These are phyloP conservation scores for Parathielavia appendiculata DNA, from an alignment of 495 filamentous ascomycete genomes.

Conservation along the genomic window DNA sequence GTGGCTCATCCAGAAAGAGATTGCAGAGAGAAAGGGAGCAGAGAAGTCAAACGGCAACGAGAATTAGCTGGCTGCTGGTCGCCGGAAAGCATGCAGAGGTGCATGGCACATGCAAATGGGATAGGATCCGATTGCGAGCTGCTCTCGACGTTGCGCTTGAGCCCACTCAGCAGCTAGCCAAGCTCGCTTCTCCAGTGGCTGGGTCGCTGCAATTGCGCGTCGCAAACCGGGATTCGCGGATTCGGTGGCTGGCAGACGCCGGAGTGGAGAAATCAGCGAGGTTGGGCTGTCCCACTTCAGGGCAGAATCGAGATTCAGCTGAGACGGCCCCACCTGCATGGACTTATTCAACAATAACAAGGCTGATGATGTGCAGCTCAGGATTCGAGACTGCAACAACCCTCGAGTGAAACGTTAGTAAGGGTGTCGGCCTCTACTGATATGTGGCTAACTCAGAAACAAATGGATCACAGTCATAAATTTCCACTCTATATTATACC, in stretches of 20 bases:
- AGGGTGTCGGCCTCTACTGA: too few species aligned
- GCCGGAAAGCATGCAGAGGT: not conserved
- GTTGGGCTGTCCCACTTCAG: conserved; percentile 4
- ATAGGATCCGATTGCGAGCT: conserved; percentile 5
- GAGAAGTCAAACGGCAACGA: not conserved
- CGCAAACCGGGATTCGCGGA: not conserved
- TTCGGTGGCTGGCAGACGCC: conserved; percentile 14
- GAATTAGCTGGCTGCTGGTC: conserved; percentile 5
- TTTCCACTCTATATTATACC: too few species aligned
- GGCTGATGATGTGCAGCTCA: too few species aligned
- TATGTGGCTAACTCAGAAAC: too few species aligned
- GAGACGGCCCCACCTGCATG: not conserved
- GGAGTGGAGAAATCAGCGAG: conserved; percentile 10
- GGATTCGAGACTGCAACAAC: too few species aligned
- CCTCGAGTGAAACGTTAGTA: too few species aligned
- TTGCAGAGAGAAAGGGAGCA: not conserved
- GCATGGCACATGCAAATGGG: conserved; percentile 6
- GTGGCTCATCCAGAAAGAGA: not conserved
- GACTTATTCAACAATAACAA: too few species aligned
- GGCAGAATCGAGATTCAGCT: not conserved
- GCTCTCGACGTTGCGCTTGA: not conserved
- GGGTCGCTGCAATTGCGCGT: conserved; percentile 11
- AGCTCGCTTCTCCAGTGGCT: conserved; percentile 14
- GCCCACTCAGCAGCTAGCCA: not conserved
- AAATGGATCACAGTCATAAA: too few species aligned